A percentile compares a stretch with the other conserved stretches of the same genome.
These are phyloP conservation scores for Kuraishia capsulata DNA, from an alignment of 805 yeast species.

Conservation along the genomic window DNA sequence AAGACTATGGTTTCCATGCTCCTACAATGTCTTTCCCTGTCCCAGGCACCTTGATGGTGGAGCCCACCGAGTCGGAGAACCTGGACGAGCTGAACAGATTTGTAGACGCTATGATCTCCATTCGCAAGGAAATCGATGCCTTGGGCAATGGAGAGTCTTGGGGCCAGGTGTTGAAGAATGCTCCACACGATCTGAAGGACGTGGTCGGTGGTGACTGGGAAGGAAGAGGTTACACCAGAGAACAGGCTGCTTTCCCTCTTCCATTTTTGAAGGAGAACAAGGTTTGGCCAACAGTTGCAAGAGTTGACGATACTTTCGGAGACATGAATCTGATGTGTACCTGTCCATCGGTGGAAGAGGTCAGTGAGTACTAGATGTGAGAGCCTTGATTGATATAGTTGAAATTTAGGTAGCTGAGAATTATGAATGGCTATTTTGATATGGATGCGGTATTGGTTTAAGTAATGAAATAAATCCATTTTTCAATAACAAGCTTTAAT, in stretches of 20 bases:
- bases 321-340: slow-evolving; percentile 90
- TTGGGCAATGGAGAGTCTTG: slow-evolving; percentile 56
- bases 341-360: slow-evolving; percentile 79
- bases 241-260: slow-evolving; percentile 88
- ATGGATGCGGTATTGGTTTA: slow-evolving; percentile 8
- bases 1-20: slow-evolving; percentile 97
- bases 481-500: too few relatives aligned
- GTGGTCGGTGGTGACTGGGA: slow-evolving; percentile 68
- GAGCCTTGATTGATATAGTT: background rate
- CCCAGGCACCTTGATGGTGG: slow-evolving; percentile 95
- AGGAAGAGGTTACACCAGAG: slow-evolving; percentile 81
- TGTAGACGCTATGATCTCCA: slow-evolving; percentile 76
- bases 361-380: slow-evolving; percentile 27
- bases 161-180: slow-evolving; percentile 70
- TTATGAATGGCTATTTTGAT: background rate
- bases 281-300: slow-evolving; percentile 92
- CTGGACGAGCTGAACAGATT: slow-evolving; percentile 84
- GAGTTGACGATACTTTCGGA: slow-evolving; percentile 92
- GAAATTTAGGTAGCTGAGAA: background rate
- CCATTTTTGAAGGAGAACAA: slow-evolving; percentile 64
- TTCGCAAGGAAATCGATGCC: slow-evolving; percentile 72
- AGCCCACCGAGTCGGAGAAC: slow-evolving; percentile 95
- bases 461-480: background rate
- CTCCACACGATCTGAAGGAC: slow-evolving; percentile 88
- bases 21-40: slow-evolving; percentile 99